Conservation (phyloP, 768 basidiomycete genomes). For the Lentinula raphanica region DNA sequence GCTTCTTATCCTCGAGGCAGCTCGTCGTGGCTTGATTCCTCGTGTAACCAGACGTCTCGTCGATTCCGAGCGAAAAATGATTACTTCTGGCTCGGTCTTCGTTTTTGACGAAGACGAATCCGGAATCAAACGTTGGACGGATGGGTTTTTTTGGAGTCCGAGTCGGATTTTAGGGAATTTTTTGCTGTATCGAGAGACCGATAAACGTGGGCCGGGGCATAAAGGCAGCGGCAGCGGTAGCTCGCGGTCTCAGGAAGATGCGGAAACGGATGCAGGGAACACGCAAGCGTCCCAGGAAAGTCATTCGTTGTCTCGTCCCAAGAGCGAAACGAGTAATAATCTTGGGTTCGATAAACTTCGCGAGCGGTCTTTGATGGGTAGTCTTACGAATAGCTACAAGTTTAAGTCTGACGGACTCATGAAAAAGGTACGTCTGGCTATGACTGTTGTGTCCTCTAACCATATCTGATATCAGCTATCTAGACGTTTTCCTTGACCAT, state of each 20-base stretch:
- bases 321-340: conserved; percentile 37
- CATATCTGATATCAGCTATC: conserved; percentile 6
- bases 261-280: conserved; percentile 24
- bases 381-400: conserved; percentile 88
- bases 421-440: conserved; percentile 82
- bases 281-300: conserved; percentile 14
- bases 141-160: conserved; percentile 95
- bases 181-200: conserved; percentile 90
- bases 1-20: conserved; percentile 94
- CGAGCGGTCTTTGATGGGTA: conserved; percentile 82
- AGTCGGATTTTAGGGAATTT: conserved; percentile 92
- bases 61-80: conserved; percentile 89
- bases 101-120: conserved; percentile 97
- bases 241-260: background rate
- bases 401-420: conserved; percentile 92
- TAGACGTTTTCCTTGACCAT: conserved; percentile 92
- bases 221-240: too few species aligned
- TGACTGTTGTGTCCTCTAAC: background rate
- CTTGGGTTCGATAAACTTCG: conserved; percentile 61
- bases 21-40: conserved; percentile 83
- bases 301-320: conserved; percentile 61
- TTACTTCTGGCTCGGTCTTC: conserved; percentile 89
- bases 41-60: conserved; percentile 88
- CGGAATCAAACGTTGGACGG: conserved; percentile 97
- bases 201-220: conserved; percentile 70